phyloP scores from a whole-genome alignment of 1,284 basidiomycete genomes.

The Sanghuangporus sanghuang region DNA sequence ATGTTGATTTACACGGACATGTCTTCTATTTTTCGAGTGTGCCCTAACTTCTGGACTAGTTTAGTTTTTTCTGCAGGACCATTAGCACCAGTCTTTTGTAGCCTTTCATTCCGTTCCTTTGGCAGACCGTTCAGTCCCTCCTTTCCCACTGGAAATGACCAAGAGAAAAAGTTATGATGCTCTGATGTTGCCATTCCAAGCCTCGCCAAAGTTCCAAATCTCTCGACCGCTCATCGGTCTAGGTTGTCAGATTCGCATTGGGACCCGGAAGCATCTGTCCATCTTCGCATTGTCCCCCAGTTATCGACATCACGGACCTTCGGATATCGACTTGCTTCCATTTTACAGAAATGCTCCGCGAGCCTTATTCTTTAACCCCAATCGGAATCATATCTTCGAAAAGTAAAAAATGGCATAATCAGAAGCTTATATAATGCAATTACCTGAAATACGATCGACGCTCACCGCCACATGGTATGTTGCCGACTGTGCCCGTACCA shows the following conservation, averaged over 20 bases:
- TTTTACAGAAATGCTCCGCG: neutral
- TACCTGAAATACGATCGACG: neutral
- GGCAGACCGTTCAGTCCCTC: neutral
- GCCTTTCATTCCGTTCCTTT: neutral
- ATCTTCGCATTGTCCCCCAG: neutral
- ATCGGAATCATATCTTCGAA: neutral
- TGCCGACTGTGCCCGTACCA: neutral
- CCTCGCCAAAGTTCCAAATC: neutral
- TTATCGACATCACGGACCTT: slow-evolving; percentile 1
- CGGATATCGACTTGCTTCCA: slow-evolving; percentile 2
- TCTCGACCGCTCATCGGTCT: neutral
- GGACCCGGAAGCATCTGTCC: neutral
- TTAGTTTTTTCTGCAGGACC: neutral
- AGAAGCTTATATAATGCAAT: neutral
- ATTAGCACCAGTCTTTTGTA: neutral
- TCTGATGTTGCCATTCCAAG: neutral
- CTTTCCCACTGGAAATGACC: neutral
- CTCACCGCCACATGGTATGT: neutral
- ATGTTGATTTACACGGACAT: neutral
- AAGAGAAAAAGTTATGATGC: neutral
- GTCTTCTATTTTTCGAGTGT: neutral
- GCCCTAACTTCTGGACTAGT: neutral
- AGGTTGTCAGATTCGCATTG: neutral
- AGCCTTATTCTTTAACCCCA: slow-evolving; percentile 5
- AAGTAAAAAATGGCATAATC: neutral